A percentile compares a stretch with the other conserved stretches of the same genome.
phyloP scores from a whole-genome alignment of 345 rosid genomes.

The Eutrema yunnanense region DNA sequence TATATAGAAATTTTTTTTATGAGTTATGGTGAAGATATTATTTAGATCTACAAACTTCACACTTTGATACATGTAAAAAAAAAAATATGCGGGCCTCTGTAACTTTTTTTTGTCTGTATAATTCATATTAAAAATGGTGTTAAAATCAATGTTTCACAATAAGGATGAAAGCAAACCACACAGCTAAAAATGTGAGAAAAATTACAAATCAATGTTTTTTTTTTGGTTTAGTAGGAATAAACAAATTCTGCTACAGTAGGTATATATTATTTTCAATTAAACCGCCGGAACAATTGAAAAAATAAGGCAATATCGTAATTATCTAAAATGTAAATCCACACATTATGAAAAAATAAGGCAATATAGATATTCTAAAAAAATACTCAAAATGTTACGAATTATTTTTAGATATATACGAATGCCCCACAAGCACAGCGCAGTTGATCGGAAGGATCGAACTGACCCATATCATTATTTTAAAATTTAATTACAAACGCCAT shows the following conservation, averaged over 20 bases:
- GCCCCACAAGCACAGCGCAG: conserved; percentile 20
- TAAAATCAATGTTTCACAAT: no score
- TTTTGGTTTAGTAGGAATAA: no score
- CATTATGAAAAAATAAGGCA: no score
- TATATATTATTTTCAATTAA: not conserved
- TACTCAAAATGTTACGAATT: not conserved
- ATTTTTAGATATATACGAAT: not conserved
- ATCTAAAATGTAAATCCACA: not conserved
- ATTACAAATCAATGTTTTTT: no score
- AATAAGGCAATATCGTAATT: not conserved
- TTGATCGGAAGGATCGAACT: not conserved
- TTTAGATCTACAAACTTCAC: not conserved
- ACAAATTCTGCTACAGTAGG: no score
- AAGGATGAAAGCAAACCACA: no score
- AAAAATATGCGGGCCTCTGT: not conserved
- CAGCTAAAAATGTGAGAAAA: no score
- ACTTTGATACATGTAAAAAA: not conserved
- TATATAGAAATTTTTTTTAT: not conserved
- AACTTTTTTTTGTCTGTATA: not conserved
- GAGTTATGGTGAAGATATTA: not conserved
- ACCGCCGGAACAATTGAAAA: not conserved
- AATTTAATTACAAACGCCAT: not conserved
- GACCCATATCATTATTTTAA: not conserved
- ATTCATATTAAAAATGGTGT: no score
- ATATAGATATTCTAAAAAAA: not conserved